These are phyloP conservation scores for Blumeriella jaapii DNA, from an alignment of 2,329 filamentous ascomycete species.

Conservation along the genomic window DNA sequence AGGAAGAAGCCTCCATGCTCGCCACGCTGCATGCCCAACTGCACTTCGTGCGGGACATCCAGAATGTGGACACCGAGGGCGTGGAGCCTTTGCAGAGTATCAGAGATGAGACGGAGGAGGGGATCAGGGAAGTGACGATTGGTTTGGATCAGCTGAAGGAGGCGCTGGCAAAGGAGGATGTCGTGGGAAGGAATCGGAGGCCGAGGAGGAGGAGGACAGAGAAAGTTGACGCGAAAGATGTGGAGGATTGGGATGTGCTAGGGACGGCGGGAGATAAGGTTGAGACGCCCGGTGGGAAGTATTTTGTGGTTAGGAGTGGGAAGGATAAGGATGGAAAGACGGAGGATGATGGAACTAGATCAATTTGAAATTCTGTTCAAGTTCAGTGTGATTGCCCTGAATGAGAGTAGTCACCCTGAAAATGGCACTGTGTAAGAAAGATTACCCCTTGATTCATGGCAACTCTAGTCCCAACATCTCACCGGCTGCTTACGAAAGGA, in stretches of 20 bases:
- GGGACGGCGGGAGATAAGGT: slow-evolving; percentile 24
- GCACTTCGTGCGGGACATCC: slow-evolving; percentile 80
- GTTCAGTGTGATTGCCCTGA: too few species aligned
- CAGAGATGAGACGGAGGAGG: slow-evolving; percentile 61
- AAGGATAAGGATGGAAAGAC: slow-evolving; percentile 9
- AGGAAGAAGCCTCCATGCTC: slow-evolving; percentile 61
- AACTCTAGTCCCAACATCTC: too few species aligned
- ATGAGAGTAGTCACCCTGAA: too few species aligned
- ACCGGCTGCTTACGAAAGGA: too few species aligned
- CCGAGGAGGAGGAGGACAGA: slow-evolving; percentile 21
- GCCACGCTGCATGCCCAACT: slow-evolving; percentile 69
- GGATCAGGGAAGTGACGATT: slow-evolving; percentile 45
- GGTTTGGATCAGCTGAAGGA: slow-evolving; percentile 37
- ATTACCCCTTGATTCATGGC: too few species aligned
- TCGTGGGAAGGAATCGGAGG: slow-evolving; percentile 36
- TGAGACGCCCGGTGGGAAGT: slow-evolving; percentile 22
- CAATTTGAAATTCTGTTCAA: not conserved
- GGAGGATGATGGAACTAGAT: not conserved
- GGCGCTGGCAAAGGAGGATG: slow-evolving; percentile 47
- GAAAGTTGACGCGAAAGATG: slow-evolving; percentile 10
- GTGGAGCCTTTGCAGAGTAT: slow-evolving; percentile 68
- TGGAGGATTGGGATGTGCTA: slow-evolving; percentile 26
- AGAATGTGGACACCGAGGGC: slow-evolving; percentile 61
- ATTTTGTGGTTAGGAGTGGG: slow-evolving; percentile 28
- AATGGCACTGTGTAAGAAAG: too few species aligned